Percentiles rank a stretch among this genome's conserved stretches.
These are phyloP conservation scores for Pterothamnion heteromorphum DNA, from an alignment of 31 red algal genomes.

Conservation along the genomic window DNA sequence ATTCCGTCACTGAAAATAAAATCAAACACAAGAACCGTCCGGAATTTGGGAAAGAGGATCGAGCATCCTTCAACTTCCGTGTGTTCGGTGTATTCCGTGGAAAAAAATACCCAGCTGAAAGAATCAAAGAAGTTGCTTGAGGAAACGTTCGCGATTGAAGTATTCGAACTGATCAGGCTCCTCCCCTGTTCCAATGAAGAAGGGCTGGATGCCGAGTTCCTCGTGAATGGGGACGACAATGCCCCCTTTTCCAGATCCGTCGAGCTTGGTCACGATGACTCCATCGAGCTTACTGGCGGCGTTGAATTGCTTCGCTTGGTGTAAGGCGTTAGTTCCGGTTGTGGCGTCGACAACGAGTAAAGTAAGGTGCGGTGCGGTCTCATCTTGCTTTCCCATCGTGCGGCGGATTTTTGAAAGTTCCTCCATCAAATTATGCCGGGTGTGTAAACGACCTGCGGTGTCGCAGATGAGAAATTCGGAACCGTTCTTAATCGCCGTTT, in stretches of 20 bases:
- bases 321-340: constrained; percentile 83
- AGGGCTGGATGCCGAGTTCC: constrained; percentile 83
- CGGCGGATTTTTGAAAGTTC: constrained; percentile 86
- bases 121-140: constrained; percentile 79
- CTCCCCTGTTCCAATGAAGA: constrained; percentile 87
- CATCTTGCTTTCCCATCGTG: constrained; percentile 60
- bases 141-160: constrained; percentile 85
- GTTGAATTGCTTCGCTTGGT: constrained; percentile 72
- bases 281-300: constrained; percentile 64
- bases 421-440: constrained; percentile 78
- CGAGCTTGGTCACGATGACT: constrained; percentile 89
- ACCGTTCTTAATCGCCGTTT: constrained; percentile 53
- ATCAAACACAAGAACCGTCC: too few relatives aligned
- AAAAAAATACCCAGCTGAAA: not conserved
- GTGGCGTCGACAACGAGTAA: constrained; percentile 87
- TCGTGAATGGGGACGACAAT: constrained; percentile 83
- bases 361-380: constrained; percentile 65
- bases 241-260: constrained; percentile 87
- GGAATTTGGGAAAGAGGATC: too few relatives aligned
- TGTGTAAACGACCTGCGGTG: constrained; percentile 88
- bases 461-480: constrained; percentile 88
- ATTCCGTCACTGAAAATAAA: too few relatives aligned
- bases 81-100: too few relatives aligned
- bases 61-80: too few relatives aligned
- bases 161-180: constrained; percentile 79